These are phyloP conservation scores for Leishmania arabica DNA, from an alignment of 208 protist genomes.

Conservation along the genomic window DNA sequence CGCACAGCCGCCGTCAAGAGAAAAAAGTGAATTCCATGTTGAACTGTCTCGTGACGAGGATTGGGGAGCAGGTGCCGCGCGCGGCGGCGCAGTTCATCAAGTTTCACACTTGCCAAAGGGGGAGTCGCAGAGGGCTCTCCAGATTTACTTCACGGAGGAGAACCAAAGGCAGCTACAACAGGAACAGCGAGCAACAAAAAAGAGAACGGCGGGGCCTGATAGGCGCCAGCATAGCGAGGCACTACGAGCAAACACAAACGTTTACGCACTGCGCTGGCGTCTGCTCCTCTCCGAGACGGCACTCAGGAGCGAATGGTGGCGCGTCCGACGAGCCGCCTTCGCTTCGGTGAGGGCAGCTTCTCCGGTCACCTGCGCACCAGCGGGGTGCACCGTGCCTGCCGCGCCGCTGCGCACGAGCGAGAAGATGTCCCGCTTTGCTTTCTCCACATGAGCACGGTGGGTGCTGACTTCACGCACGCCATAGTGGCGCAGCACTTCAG, in stretches of 20 bases:
- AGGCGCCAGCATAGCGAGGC: neutral
- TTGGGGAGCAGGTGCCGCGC: neutral
- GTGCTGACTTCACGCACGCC: constrained; percentile 26
- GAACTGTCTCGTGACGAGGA: neutral
- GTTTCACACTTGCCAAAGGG: neutral
- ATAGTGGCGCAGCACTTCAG: constrained; percentile 22
- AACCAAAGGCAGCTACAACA: neutral
- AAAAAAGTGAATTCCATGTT: neutral
- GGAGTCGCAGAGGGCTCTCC: neutral
- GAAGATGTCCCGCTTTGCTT: constrained; percentile 39
- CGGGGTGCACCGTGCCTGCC: neutral
- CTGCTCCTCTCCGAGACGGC: constrained; percentile 12
- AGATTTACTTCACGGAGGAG: neutral
- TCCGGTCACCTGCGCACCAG: constrained; percentile 1
- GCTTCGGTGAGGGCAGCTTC: constrained; percentile 8
- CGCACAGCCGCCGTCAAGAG: neutral
- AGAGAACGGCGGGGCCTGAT: neutral
- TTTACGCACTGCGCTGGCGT: constrained; percentile 9
- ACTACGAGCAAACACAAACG: neutral
- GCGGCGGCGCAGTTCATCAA: neutral
- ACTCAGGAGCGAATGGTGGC: constrained; percentile 19
- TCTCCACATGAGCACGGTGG: constrained; percentile 24
- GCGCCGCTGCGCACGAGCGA: constrained; percentile 16
- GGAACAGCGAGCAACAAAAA: too few relatives aligned
- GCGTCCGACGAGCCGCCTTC: constrained; percentile 13